Conservation (phyloP, 176 grass and related monocot species). For the Triticum timopheevii region DNA sequence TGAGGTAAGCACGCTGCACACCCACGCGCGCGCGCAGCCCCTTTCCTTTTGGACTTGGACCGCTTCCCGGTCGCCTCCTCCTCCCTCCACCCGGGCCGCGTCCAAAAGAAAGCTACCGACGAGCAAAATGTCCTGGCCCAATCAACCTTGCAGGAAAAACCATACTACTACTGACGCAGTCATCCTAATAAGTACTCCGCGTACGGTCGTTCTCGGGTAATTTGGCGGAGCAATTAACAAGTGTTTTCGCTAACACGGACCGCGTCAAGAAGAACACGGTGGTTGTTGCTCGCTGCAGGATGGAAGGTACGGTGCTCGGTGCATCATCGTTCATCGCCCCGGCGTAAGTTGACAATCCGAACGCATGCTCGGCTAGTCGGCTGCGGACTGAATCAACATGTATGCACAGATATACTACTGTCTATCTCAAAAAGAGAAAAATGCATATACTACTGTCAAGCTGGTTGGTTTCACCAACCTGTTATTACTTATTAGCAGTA, state of each 20-base stretch:
- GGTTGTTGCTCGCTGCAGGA: background rate
- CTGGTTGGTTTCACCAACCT: background rate
- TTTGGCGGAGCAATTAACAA: background rate
- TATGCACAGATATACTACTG: background rate
- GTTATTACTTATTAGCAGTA: background rate
- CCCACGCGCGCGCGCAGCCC: background rate
- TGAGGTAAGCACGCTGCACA: background rate
- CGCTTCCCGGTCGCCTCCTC: conserved; percentile 9
- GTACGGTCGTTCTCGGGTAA: background rate
- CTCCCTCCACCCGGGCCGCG: background rate
- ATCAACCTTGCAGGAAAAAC: background rate
- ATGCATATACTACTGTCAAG: too few species aligned
- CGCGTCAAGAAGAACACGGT: background rate
- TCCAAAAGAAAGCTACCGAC: background rate
- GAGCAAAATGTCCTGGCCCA: background rate
- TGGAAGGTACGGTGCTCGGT: background rate
- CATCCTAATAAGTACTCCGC: background rate
- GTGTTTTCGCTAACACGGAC: background rate
- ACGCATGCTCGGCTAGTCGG: background rate
- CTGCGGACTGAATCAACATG: background rate
- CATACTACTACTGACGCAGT: background rate
- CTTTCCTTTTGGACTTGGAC: conserved; percentile 10
- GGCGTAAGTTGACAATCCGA: background rate
- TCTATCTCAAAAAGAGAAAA: too few species aligned
- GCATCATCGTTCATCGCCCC: background rate